Evolutionary conservation across 257 asterid species (phyloP).

Genomic region (Parsonsia alboflavescens): DNA sequence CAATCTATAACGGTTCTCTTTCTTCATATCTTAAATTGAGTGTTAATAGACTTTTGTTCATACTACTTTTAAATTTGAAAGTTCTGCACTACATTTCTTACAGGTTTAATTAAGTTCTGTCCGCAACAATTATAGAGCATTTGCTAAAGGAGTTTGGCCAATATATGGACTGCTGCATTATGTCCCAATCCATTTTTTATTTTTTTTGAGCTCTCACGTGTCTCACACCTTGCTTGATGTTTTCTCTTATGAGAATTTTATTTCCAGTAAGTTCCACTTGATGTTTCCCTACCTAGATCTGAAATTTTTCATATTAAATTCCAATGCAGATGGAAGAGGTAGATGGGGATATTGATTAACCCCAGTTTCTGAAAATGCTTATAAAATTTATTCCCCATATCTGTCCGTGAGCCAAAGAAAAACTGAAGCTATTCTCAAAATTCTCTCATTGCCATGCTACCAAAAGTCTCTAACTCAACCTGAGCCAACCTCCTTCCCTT

Average conservation of each 20-base stretch:
- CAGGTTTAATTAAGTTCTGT: not conserved
- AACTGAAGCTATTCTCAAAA: not conserved
- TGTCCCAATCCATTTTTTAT: too few species aligned
- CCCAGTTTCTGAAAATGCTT: not conserved
- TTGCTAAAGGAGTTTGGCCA: too few species aligned
- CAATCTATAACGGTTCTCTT: not conserved
- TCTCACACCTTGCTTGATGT: not conserved
- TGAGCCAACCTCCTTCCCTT: not conserved
- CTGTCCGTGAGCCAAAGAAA: not conserved
- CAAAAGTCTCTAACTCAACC: not conserved
- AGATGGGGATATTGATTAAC: not conserved
- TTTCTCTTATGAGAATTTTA: not conserved
- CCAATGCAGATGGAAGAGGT: slow-evolving; percentile 5
- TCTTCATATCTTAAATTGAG: not conserved
- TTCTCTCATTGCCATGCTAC: not conserved
- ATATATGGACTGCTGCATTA: too few species aligned
- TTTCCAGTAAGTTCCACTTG: not conserved
- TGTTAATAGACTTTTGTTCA: not conserved
- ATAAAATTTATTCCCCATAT: not conserved
- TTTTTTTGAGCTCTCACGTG: not conserved
- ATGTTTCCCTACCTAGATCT: not conserved
- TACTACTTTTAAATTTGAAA: too few species aligned
- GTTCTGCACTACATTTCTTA: too few species aligned
- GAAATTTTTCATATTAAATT: not conserved
- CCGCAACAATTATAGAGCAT: not conserved